Evolutionary conservation across 2,329 filamentous ascomycete genomes (phyloP).

Genomic region (Trichoderma endophyticum): DNA sequence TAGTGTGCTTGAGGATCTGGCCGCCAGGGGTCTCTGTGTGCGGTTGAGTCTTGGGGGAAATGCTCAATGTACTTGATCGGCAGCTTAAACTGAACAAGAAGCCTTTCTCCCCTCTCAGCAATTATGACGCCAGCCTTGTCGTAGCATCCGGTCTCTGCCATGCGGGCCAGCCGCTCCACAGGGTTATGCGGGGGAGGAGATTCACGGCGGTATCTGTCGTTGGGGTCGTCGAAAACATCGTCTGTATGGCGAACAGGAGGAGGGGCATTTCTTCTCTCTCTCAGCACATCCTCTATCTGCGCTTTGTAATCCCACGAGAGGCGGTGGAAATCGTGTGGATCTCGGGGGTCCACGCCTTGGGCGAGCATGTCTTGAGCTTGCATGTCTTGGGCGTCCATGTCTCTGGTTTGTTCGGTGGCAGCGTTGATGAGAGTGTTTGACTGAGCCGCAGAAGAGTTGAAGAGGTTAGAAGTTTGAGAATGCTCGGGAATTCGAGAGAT

Average conservation of each 20-base stretch:
- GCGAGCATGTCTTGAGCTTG: not conserved
- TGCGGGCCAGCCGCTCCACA: slow-evolving; percentile 27
- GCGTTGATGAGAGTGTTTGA: not conserved
- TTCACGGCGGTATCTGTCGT: slow-evolving; percentile 26
- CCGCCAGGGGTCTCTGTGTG: no score
- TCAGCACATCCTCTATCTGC: not conserved
- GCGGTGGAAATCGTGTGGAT: not conserved
- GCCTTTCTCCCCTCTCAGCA: slow-evolving; percentile 28
- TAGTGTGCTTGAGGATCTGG: no score
- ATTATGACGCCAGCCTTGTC: slow-evolving; percentile 33
- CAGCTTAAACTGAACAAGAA: slow-evolving; percentile 40
- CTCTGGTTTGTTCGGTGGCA: not conserved
- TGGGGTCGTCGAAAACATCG: slow-evolving; percentile 29
- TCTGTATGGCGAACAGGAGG: slow-evolving; percentile 3
- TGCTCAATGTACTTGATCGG: slow-evolving; percentile 30
- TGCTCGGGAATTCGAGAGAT: not conserved
- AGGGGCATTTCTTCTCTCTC: not conserved
- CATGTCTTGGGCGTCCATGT: not conserved
- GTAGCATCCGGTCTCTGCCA: slow-evolving; percentile 28
- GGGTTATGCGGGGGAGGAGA: slow-evolving; percentile 16
- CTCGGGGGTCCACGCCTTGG: not conserved
- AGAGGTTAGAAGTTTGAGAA: not conserved
- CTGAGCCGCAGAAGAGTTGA: not conserved
- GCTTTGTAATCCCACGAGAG: not conserved
- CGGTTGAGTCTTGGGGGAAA: slow-evolving; percentile 25